phyloP scores from a whole-genome alignment of 257 asterid genomes.

The Pogostemon cablin region DNA sequence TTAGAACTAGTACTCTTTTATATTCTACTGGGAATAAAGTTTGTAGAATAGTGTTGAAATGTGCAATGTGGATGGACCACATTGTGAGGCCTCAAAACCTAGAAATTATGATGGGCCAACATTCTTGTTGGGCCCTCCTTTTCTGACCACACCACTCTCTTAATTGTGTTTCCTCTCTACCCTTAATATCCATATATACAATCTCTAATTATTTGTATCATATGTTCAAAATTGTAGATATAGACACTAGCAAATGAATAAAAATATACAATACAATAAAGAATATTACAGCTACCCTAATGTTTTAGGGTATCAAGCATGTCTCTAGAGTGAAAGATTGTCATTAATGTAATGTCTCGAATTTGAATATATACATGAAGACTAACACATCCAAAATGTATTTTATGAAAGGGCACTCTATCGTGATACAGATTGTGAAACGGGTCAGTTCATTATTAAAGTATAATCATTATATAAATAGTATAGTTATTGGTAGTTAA shows the following conservation, averaged over 20 bases:
- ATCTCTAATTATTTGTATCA: not conserved
- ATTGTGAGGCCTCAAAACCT: slow-evolving; percentile 2
- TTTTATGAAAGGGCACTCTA: no score
- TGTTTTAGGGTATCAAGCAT: no score
- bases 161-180: not conserved
- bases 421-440: no score
- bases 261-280: not conserved
- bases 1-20: not conserved
- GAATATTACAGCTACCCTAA: no score
- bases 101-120: slow-evolving; percentile 11
- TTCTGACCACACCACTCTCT: slow-evolving; percentile 3
- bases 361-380: no score
- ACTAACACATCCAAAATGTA: no score
- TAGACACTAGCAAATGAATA: not conserved
- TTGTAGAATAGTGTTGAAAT: slow-evolving; percentile 24
- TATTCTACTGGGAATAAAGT: slow-evolving; percentile 21
- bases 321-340: no score
- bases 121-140: slow-evolving; percentile 18
- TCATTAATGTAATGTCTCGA: no score
- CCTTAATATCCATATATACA: no score
- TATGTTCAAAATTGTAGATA: not conserved
- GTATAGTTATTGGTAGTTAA: no score
- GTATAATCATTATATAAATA: no score
- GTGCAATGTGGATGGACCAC: slow-evolving; percentile 17
- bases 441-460: no score